A percentile compares a stretch with the other conserved stretches of the same genome.
Evolutionary conservation across 2,329 filamentous ascomycete species (phyloP).

Genomic region (Cladosporium sp.): DNA sequence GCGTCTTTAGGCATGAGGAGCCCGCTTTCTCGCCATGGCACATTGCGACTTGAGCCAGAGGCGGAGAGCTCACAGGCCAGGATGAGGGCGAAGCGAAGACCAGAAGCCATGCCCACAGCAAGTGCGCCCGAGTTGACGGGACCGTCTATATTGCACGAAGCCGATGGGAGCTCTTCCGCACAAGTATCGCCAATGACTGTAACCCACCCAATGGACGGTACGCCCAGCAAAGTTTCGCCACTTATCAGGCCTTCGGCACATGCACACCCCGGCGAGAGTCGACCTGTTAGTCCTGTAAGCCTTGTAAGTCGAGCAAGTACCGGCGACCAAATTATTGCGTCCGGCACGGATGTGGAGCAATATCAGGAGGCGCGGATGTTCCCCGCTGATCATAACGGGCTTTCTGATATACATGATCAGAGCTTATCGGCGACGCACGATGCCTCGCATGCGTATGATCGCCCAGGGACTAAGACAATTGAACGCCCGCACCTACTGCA

Average conservation of each 20-base stretch:
- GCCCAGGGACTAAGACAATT: constrained; percentile 27
- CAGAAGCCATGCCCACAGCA: constrained; percentile 9
- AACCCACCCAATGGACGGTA: constrained; percentile 17
- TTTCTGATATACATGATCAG: constrained; percentile 28
- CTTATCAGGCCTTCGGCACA: constrained; percentile 11
- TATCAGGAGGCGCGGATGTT: constrained; percentile 29
- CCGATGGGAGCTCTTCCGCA: constrained; percentile 35
- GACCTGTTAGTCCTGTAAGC: constrained; percentile 2
- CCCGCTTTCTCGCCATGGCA: constrained; percentile 31
- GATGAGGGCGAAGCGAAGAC: constrained; percentile 40
- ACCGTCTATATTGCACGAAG: constrained; percentile 37
- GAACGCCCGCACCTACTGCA: constrained; percentile 33
- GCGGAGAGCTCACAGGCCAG: constrained; percentile 41
- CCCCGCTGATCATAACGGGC: constrained; percentile 28
- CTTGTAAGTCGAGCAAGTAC: constrained; percentile 33
- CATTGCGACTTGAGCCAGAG: constrained; percentile 26
- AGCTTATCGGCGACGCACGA: constrained; percentile 24
- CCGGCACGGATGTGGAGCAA: constrained; percentile 18
- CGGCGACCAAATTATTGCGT: constrained; percentile 33
- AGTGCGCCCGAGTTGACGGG: constrained; percentile 14
- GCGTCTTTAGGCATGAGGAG: constrained; percentile 61
- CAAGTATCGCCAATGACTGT: constrained; percentile 32
- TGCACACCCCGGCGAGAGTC: not conserved
- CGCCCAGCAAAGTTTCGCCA: constrained; percentile 15
- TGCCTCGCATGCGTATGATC: constrained; percentile 23